phyloP scores from a whole-genome alignment of 177 flowering plant genomes.

The Vitis hybrid region DNA sequence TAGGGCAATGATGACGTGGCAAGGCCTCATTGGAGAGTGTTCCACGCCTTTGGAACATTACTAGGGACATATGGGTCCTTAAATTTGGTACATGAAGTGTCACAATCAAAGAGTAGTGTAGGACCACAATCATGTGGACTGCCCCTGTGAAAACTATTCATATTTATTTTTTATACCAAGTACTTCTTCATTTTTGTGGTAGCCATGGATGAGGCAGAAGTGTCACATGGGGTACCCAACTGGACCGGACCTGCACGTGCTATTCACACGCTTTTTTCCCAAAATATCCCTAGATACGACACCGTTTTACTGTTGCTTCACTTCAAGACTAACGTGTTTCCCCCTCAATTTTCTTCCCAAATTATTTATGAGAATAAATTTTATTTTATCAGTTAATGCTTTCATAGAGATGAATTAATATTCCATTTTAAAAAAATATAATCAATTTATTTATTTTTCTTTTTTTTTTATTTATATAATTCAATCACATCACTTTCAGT shows the following conservation, averaged over 20 bases:
- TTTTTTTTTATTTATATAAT: no score
- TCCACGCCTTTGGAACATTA: no score
- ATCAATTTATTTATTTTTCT: neutral
- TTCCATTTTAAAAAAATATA: neutral
- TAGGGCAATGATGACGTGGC: no score
- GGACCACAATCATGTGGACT: slow-evolving; percentile 1
- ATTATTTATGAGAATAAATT: no score
- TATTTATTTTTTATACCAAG: no score
- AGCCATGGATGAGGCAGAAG: neutral
- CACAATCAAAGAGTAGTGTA: no score
- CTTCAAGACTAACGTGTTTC: slow-evolving; percentile 15
- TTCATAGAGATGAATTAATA: neutral
- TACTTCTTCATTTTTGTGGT: slow-evolving; percentile 1
- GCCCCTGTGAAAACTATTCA: neutral
- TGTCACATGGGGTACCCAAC: neutral
- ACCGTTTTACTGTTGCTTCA: slow-evolving; percentile 22
- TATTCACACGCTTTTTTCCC: neutral
- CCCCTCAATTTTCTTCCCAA: neutral
- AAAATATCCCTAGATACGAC: neutral
- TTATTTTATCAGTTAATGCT: neutral
- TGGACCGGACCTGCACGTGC: slow-evolving; percentile 11
- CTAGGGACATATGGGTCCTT: no score
- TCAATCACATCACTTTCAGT: no score
- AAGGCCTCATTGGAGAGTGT: no score
- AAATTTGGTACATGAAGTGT: no score